Evolutionary conservation across 371 early-diverging fungal genomes (phyloP).

Genomic region (Syncephalastrum racemosum): DNA sequence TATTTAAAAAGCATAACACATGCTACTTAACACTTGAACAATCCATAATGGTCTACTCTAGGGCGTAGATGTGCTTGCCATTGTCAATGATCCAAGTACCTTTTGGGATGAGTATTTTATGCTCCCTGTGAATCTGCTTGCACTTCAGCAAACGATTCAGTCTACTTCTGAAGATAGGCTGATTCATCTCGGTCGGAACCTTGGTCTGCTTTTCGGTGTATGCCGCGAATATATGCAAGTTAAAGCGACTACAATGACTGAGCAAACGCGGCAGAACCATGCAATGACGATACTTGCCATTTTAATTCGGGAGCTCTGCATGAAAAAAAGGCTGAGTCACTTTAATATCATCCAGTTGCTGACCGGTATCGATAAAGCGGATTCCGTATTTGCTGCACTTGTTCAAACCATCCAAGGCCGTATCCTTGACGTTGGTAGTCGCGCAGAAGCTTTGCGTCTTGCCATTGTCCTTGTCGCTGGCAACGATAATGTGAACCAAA

Average conservation of each 20-base stretch:
- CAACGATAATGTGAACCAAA: slow-evolving; percentile 62
- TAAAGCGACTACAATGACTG: slow-evolving; percentile 7
- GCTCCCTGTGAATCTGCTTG: slow-evolving; percentile 40
- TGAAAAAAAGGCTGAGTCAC: slow-evolving; percentile 49
- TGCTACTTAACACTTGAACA: too few species aligned
- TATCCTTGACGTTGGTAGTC: slow-evolving; percentile 15
- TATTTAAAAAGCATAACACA: too few species aligned
- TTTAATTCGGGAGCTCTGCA: slow-evolving; percentile 49
- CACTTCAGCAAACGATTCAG: slow-evolving; percentile 33
- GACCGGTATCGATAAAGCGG: slow-evolving; percentile 53
- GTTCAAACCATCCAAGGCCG: slow-evolving; percentile 31
- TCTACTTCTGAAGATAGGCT: slow-evolving; percentile 44
- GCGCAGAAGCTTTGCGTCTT: slow-evolving; percentile 34
- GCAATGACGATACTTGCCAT: slow-evolving; percentile 36
- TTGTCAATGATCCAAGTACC: slow-evolving; percentile 29
- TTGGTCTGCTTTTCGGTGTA: slow-evolving; percentile 36
- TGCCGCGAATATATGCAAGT: slow-evolving; percentile 23
- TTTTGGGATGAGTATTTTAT: slow-evolving; percentile 57
- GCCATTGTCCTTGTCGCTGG: slow-evolving; percentile 50
- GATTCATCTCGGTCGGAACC: slow-evolving; percentile 31
- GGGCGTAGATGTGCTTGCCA: slow-evolving; percentile 31
- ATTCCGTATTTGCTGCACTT: slow-evolving; percentile 42
- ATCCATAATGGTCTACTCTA: slow-evolving; percentile 7
- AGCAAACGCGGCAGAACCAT: slow-evolving; percentile 28
- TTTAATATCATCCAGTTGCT: slow-evolving; percentile 57